Evolutionary conservation across 129 eudicot species (phyloP).

Genomic region (Flaveria sonorensis): DNA sequence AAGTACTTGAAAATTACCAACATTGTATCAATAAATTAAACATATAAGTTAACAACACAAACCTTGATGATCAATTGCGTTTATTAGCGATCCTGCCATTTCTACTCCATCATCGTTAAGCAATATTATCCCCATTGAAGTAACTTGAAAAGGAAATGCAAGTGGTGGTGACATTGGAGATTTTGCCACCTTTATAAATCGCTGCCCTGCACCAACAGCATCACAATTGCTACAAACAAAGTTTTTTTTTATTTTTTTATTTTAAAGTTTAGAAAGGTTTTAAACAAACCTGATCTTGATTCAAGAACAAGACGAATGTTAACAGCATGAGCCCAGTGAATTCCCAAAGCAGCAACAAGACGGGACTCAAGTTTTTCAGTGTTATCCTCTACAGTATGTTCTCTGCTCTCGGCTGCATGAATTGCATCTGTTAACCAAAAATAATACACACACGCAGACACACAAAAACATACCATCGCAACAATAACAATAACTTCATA

Average conservation of each 20-base stretch:
- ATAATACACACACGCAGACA: background rate
- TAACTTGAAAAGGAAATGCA: slow-evolving; percentile 60
- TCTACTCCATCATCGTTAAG: slow-evolving; percentile 68
- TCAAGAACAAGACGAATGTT: slow-evolving; percentile 83
- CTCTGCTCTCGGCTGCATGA: slow-evolving; percentile 37
- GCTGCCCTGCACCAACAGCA: slow-evolving; percentile 50
- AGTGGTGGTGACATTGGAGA: slow-evolving; percentile 87
- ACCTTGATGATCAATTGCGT: slow-evolving; percentile 75
- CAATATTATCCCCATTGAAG: slow-evolving; percentile 62
- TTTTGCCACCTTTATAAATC: slow-evolving; percentile 83
- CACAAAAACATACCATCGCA: background rate
- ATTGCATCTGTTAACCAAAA: background rate
- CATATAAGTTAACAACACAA: slow-evolving; percentile 18
- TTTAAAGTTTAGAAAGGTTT: background rate
- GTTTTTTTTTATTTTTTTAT: background rate
- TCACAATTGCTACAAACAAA: slow-evolving; percentile 5
- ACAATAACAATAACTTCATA: slow-evolving; percentile 4
- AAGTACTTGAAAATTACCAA: background rate
- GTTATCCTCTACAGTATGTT: slow-evolving; percentile 35
- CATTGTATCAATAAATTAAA: background rate
- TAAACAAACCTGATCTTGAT: slow-evolving; percentile 66
- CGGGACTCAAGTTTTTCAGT: slow-evolving; percentile 54
- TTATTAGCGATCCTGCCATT: slow-evolving; percentile 67
- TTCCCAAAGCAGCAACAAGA: slow-evolving; percentile 92
- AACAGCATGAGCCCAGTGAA: slow-evolving; percentile 96